Evolutionary conservation across 108 stramenopile species (phyloP), one percentile per base, ranked within the genome.

Genomic region (Nannochloropsis gaditana): DNA sequence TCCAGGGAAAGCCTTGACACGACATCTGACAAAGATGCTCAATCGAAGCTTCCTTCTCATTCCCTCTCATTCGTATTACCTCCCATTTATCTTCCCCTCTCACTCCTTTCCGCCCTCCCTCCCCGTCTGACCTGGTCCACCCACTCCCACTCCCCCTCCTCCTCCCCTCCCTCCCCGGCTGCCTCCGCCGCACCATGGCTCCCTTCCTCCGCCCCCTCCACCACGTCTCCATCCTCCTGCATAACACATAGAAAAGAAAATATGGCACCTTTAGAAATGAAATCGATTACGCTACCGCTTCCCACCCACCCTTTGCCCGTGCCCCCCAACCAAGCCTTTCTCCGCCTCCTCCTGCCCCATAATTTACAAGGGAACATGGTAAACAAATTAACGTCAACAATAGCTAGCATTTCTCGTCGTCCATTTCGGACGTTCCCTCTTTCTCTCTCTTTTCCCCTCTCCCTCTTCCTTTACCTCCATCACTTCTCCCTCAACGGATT

Each of bases 401-500:
- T 15, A 50, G 10, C 19, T 44, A 0, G 42, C 85, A 42, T 19
- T 80, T 43, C 0, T 21, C 85, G 44, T 45, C 85, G 15, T 17
- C 44, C 83, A 11, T 87, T 82, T 11, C 19, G 45, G 1, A 83
- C 83, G 2, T 83, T 43, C 41, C 47, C 44, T 43, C 85, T 83
- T 41, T 89, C 88, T 21, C 79, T 50, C 21, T 86, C 90, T 9
- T 83, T 83, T 15, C 82, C 90, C 11, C 89, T 89, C 47, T 90
- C 91, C 43, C 92, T 90, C 59, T 3, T 42, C 11, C 84, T 79
- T 31, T 93, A 83, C 84, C 80, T 93, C 90, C 45, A 87, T 87
- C 45, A 89, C 84, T 79, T 90, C 86, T 43, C 87, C 85, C 43
- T 85, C 82, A 9, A 90, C 88, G 44, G 45, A 31, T 9, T 85